A percentile compares a stretch with the other conserved stretches of the same genome.
Evolutionary conservation across 139 green algal genomes (phyloP).

Genomic region (Chlorella sp.): DNA sequence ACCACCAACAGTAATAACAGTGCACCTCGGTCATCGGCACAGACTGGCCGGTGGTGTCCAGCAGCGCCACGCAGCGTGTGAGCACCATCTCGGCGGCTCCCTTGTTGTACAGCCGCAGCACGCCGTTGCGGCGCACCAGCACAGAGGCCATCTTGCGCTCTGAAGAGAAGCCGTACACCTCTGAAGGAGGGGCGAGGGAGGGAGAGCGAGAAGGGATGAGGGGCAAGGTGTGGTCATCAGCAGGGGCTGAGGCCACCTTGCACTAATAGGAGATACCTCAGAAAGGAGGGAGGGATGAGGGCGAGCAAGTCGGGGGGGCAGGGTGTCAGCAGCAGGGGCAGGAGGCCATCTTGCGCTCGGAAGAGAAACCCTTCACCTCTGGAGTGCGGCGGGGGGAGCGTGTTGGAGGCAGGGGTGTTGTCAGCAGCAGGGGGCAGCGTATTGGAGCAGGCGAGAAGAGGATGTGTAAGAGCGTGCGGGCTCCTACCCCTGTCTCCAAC

Average conservation of each 20-base stretch:
- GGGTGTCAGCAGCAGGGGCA: neutral
- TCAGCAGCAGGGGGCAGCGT: too few relatives aligned
- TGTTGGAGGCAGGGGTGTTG: too few relatives aligned
- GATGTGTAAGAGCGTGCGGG: too few relatives aligned
- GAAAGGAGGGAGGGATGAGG: neutral
- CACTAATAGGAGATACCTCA: neutral
- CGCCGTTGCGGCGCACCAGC: conserved; percentile 62
- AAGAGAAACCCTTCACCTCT: too few relatives aligned
- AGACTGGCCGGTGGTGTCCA: conserved; percentile 59
- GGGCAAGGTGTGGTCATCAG: too few relatives aligned
- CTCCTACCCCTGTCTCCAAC: too few relatives aligned
- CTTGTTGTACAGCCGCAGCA: conserved; percentile 92
- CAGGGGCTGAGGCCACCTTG: too few relatives aligned
- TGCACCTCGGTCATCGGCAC: conserved; percentile 60
- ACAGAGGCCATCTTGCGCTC: conserved; percentile 88
- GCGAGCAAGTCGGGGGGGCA: neutral
- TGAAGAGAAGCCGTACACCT: conserved; percentile 92
- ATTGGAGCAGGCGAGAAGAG: too few relatives aligned
- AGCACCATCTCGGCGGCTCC: conserved; percentile 96
- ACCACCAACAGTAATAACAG: neutral
- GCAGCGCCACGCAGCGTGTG: conserved; percentile 68
- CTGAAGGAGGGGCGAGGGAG: neutral
- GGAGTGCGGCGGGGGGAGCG: too few relatives aligned
- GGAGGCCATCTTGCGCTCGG: too few relatives aligned
- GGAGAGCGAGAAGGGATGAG: neutral